A percentile compares a stretch with the other conserved stretches of the same genome.
Conservation (phyloP, 805 yeast species). For the Suhomyces pyralidae region DNA sequence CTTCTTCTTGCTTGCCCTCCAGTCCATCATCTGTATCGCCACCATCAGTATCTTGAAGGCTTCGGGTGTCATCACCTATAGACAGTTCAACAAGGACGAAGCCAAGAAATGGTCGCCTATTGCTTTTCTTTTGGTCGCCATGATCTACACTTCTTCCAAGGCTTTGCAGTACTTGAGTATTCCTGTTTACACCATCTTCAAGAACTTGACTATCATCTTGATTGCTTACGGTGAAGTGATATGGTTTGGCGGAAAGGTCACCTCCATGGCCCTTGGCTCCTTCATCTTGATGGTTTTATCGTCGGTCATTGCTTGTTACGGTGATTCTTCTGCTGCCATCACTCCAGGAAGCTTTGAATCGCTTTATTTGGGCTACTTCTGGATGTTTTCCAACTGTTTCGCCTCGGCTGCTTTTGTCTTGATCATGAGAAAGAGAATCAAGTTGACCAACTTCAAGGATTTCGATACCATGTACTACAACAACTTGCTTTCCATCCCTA, state of each 20-base stretch:
- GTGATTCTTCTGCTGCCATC: slow-evolving; percentile 54
- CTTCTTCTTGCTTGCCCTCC: slow-evolving; percentile 85
- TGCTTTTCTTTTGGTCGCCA: slow-evolving; percentile 79
- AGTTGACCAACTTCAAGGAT: slow-evolving; percentile 94
- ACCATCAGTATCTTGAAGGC: slow-evolving; percentile 72
- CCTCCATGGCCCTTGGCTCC: slow-evolving; percentile 85
- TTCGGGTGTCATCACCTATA: slow-evolving; percentile 75
- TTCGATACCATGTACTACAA: slow-evolving; percentile 98
- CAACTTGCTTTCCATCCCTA: slow-evolving; percentile 90
- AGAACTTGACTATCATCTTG: slow-evolving; percentile 91
- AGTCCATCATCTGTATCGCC: slow-evolving; percentile 76
- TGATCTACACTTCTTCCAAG: slow-evolving; percentile 96
- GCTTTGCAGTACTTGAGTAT: slow-evolving; percentile 88
- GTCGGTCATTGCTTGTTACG: slow-evolving; percentile 92
- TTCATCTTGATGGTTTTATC: slow-evolving; percentile 91
- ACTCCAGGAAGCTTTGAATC: slow-evolving; percentile 43
- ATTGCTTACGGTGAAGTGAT: slow-evolving; percentile 98
- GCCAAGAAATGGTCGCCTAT: slow-evolving; percentile 96
- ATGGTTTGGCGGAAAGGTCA: slow-evolving; percentile 93
- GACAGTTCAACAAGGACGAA: slow-evolving; percentile 81
- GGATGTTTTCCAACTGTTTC: slow-evolving; percentile 96
- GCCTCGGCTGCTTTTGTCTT: slow-evolving; percentile 92
- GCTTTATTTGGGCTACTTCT: slow-evolving; percentile 73
- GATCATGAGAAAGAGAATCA: slow-evolving; percentile 95
- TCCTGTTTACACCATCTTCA: slow-evolving; percentile 97